These are phyloP conservation scores for Phoma herbarum DNA, from an alignment of 2,329 filamentous ascomycete genomes.

Conservation along the genomic window DNA sequence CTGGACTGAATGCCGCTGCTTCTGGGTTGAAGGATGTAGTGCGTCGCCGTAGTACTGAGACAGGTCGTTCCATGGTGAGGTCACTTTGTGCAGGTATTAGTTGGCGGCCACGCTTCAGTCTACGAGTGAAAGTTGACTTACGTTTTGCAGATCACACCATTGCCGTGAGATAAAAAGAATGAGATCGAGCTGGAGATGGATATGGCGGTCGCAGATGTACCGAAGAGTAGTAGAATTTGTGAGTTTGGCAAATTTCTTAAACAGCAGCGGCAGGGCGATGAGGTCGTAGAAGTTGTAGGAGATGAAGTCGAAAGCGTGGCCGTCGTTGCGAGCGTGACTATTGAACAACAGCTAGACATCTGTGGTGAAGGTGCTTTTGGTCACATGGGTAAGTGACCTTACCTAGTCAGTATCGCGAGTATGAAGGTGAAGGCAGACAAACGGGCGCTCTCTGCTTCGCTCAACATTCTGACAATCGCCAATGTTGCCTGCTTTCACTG, in stretches of 20 bases:
- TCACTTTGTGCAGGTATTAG: background rate
- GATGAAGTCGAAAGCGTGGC: background rate
- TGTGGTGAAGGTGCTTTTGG: conserved; percentile 24
- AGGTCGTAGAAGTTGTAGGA: background rate
- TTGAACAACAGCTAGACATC: conserved; percentile 2
- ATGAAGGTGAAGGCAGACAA: conserved; percentile 24
- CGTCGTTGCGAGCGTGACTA: background rate
- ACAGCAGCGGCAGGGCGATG: background rate
- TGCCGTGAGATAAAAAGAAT: background rate
- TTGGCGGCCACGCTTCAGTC: background rate
- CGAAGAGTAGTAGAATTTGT: background rate
- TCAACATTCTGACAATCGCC: background rate
- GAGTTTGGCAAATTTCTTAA: background rate
- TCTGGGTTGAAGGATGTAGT: conserved; percentile 21
- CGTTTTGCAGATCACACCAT: background rate
- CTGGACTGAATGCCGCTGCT: conserved; percentile 20
- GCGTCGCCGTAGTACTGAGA: background rate
- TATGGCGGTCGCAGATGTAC: background rate
- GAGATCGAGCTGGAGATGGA: background rate
- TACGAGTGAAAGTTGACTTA: background rate
- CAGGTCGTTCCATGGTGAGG: conserved; percentile 9
- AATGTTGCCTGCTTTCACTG: conserved; percentile 9
- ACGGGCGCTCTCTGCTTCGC: background rate
- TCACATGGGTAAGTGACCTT: background rate
- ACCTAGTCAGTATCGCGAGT: background rate